These are phyloP conservation scores for Lasiosphaeria ovina DNA, from an alignment of 495 filamentous ascomycete species.

Conservation along the genomic window DNA sequence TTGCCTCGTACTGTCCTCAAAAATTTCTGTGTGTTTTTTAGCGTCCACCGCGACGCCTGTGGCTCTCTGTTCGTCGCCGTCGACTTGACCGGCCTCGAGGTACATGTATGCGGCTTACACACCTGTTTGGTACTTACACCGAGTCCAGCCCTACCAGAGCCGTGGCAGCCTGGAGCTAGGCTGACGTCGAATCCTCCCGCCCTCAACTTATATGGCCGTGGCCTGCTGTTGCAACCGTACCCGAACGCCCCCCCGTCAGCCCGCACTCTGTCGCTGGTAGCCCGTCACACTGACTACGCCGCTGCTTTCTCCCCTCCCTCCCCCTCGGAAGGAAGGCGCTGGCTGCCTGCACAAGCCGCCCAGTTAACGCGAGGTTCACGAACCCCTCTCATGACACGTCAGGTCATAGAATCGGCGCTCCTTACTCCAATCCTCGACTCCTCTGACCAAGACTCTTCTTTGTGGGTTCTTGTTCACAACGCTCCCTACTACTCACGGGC, in stretches of 20 bases:
- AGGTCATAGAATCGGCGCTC: conserved; percentile 5
- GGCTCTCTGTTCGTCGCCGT: too few species aligned
- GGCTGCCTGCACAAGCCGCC: conserved; percentile 4
- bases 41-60: too few species aligned
- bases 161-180: not conserved
- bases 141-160: not conserved
- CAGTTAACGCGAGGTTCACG: not conserved
- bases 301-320: not conserved
- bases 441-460: not conserved
- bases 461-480: not conserved
- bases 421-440: not conserved
- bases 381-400: not conserved
- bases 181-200: not conserved
- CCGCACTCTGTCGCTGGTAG: not conserved
- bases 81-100: too few species aligned
- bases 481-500: too few species aligned
- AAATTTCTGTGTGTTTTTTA: not conserved
- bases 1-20: not conserved
- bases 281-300: not conserved
- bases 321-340: not conserved
- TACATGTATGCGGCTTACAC: not conserved
- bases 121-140: not conserved
- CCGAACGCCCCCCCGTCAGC: not conserved
- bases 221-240: not conserved
- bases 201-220: not conserved